These are phyloP conservation scores for Dioscorea zingiberensis DNA, from an alignment of 106 monocot species.

Conservation along the genomic window DNA sequence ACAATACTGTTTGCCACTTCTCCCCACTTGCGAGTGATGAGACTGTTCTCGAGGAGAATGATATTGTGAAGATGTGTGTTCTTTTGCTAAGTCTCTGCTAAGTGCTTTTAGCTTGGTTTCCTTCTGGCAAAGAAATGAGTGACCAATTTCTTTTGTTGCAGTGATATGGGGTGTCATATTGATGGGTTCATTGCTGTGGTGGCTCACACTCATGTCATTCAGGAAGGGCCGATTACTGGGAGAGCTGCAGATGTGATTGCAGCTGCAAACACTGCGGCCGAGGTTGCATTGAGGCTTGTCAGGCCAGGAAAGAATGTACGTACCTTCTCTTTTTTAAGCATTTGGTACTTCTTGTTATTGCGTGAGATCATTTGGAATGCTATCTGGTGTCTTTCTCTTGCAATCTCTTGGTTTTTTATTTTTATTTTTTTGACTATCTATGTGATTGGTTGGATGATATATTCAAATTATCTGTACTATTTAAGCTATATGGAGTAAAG, in stretches of 20 bases:
- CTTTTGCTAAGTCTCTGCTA: neutral
- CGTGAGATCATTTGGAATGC: too few relatives aligned
- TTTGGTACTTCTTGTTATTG: too few relatives aligned
- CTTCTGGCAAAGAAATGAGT: neutral
- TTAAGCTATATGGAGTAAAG: too few relatives aligned
- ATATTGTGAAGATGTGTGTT: slow-evolving; percentile 78
- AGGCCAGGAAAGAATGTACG: slow-evolving; percentile 71
- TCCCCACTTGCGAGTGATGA: slow-evolving; percentile 77
- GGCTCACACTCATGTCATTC: slow-evolving; percentile 58
- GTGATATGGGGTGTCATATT: slow-evolving; percentile 72
- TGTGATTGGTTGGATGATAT: neutral
- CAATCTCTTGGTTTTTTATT: too few relatives aligned
- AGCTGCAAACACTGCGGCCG: slow-evolving; percentile 67
- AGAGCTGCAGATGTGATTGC: slow-evolving; percentile 69
- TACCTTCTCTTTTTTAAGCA: neutral
- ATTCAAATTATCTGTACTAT: neutral
- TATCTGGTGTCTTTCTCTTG: too few relatives aligned
- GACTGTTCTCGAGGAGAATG: slow-evolving; percentile 60
- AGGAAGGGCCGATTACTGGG: slow-evolving; percentile 43
- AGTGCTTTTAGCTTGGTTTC: neutral
- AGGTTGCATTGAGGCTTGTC: slow-evolving; percentile 67
- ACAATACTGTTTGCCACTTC: slow-evolving; percentile 84
- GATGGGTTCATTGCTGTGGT: slow-evolving; percentile 76
- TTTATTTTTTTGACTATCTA: too few relatives aligned
- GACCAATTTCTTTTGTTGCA: slow-evolving; percentile 22